These are phyloP conservation scores for Eustoma russellianum DNA, from an alignment of 257 asterid species.

Conservation along the genomic window DNA sequence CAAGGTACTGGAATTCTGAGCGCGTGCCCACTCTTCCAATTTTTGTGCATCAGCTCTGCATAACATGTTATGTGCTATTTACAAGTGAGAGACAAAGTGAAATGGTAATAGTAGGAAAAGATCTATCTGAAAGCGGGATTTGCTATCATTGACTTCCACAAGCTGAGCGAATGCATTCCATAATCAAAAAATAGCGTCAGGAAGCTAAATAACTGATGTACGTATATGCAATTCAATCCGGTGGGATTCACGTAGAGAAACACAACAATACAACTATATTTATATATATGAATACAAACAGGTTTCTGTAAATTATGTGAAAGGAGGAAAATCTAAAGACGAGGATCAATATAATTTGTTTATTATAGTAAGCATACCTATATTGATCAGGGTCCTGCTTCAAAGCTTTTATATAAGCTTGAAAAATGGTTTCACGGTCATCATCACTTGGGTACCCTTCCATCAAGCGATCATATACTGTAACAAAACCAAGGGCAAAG, in stretches of 20 bases:
- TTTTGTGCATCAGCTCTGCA: slow-evolving; percentile 77
- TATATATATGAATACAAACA: background rate
- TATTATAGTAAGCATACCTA: slow-evolving; percentile 36
- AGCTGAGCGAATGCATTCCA: background rate
- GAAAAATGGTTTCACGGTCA: slow-evolving; percentile 73
- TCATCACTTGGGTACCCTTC: slow-evolving; percentile 83
- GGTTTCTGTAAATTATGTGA: background rate
- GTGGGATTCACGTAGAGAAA: too few relatives aligned
- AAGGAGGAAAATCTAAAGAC: background rate
- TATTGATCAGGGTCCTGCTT: slow-evolving; percentile 84
- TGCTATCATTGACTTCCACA: background rate
- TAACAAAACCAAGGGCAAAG: slow-evolving; percentile 89
- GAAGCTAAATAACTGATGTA: background rate
- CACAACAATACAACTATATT: background rate
- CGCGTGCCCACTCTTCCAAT: slow-evolving; percentile 86
- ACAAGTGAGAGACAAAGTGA: background rate
- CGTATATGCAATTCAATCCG: background rate
- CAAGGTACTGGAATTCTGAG: slow-evolving; percentile 54
- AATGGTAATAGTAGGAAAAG: background rate
- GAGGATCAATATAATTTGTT: background rate
- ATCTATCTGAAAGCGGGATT: background rate
- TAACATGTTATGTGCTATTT: background rate
- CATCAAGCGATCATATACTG: slow-evolving; percentile 88
- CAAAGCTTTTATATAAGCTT: slow-evolving; percentile 68
- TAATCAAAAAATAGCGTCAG: too few relatives aligned